Base-by-base conservation (phyloP, 2,329 filamentous ascomycete genomes). In the Microsporum canis region DNA sequence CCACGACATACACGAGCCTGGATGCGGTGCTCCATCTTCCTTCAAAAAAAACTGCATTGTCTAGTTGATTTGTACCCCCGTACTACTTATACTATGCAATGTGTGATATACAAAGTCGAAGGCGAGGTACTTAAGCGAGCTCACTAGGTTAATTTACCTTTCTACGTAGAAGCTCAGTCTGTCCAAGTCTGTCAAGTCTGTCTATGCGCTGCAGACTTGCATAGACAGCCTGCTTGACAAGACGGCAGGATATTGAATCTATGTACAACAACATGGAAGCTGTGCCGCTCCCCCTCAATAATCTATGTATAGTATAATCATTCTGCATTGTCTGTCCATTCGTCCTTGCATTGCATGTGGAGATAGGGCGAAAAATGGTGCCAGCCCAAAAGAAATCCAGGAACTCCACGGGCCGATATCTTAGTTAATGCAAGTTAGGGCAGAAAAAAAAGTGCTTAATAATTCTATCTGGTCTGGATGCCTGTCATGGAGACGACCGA, bases 1-100 rank as follows among this genome's bases (percentile, higher is more conserved):
- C 39, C 49, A 53, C 49, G 27, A 33, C 49, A 53, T 53, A 53
- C 49, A 53, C 49, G 49, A 53, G 49, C 49, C 49, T 53, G 8
- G 31, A 31, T 33, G 49, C 49, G 17, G 49, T 53, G 49, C 49
- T 33, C 49, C 31, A 34, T 23, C 31, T 8, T 34, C 27, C 49
- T 53, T 27, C 8, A n/a, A n/a, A 43, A 43, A 17, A n/a, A 14
- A 3, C 17, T 53, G 12, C 49, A 33, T 53, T 33, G 10, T 53
- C 14, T 23, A 53, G n/a, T 12, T 43, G 39, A 43, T 14, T n/a
- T 53, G 49, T 53, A 33, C 49, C 29, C 49, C 49, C 49, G 49
- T 53, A 53, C 49, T 8, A 31, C 27, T 31, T 53, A 14, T 53
- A 53, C 49, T n/a, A 34, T 53, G 49, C 27, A 53, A 53, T 33